Evolutionary conservation across 2,329 filamentous ascomycete species (phyloP).

Genomic region (Stachybotrys echinatus): DNA sequence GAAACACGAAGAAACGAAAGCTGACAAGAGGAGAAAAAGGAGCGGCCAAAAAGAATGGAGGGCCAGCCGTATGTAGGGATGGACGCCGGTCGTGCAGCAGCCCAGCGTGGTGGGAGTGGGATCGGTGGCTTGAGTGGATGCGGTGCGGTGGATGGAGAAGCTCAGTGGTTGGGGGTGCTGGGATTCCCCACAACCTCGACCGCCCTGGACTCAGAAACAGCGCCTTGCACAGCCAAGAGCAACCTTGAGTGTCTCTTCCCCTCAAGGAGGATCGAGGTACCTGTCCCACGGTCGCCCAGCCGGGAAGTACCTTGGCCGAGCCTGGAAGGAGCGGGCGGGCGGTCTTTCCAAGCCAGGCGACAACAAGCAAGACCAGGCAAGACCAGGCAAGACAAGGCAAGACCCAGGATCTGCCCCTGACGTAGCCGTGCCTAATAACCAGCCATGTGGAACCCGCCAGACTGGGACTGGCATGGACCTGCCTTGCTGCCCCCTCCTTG

Average conservation of each 20-base stretch:
- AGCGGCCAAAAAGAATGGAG: background rate
- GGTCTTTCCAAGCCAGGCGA: no score
- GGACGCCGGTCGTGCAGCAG: background rate
- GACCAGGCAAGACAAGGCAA: no score
- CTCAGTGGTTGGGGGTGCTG: background rate
- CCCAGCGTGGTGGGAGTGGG: background rate
- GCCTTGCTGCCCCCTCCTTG: background rate
- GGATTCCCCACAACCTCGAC: background rate
- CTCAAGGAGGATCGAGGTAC: background rate
- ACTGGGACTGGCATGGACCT: background rate
- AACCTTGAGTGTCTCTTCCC: no score
- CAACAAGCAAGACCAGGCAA: no score
- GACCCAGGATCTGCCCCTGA: background rate
- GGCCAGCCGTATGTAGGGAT: background rate
- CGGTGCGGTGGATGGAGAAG: background rate
- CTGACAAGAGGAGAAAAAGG: background rate
- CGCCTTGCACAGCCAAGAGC: no score
- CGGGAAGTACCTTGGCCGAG: background rate
- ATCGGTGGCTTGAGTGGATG: no score
- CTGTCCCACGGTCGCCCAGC: background rate
- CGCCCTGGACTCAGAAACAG: no score
- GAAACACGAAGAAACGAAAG: background rate
- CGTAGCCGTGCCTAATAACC: background rate
- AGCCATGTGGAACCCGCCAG: background rate
- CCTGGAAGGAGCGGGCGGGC: no score